Evolutionary conservation across 768 basidiomycete genomes (phyloP).

Genomic region (Gelatoporia subvermispora): DNA sequence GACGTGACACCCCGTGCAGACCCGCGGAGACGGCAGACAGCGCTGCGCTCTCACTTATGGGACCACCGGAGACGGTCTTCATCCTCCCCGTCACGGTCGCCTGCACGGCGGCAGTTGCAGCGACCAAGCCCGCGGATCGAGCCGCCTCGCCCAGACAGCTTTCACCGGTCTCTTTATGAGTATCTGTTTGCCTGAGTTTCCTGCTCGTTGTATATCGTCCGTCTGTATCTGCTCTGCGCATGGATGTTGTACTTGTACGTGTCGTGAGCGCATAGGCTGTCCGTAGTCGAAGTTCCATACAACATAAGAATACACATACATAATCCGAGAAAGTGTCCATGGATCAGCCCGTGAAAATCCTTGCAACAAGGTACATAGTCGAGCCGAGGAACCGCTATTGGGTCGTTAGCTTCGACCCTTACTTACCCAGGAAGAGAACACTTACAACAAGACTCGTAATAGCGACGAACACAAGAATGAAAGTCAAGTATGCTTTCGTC

Average conservation of each 20-base stretch:
- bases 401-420: not conserved
- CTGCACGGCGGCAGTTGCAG: conserved; percentile 34
- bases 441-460: conserved; percentile 63
- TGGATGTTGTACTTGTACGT: conserved; percentile 2
- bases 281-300: conserved; percentile 4
- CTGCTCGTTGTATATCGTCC: not conserved
- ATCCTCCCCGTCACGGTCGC: conserved; percentile 55
- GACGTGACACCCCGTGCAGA: conserved; percentile 19
- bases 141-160: not conserved
- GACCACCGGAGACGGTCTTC: conserved; percentile 31
- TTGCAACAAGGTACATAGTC: conserved; percentile 46
- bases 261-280: not conserved
- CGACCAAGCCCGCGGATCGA: conserved; percentile 14
- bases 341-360: conserved; percentile 47
- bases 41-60: conserved; percentile 27
- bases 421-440: conserved; percentile 9
- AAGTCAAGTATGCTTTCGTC: conserved; percentile 72
- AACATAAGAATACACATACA: conserved; percentile 7
- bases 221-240: not conserved
- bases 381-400: conserved; percentile 54
- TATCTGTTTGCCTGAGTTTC: conserved; percentile 19
- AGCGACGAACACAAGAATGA: conserved; percentile 79
- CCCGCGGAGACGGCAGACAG: conserved; percentile 17
- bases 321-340: not conserved
- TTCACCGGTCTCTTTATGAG: conserved; percentile 19